Evolutionary conservation across 306 rosid species (phyloP), one percentile per base, ranked within the genome.

Genomic region (Rubus idaeus): DNA sequence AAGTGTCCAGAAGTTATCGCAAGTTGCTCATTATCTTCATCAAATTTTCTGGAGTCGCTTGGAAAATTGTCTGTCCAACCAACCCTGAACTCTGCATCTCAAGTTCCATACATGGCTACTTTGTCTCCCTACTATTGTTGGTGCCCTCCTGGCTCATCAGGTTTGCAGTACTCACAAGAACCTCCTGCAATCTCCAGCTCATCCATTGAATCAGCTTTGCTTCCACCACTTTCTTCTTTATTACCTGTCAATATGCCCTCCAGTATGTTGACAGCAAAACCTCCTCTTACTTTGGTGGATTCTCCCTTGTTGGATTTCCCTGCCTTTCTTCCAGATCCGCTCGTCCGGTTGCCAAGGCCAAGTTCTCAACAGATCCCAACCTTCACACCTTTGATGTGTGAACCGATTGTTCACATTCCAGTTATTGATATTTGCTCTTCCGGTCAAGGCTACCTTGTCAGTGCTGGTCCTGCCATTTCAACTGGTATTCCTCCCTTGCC

Each of bases 121-220:
- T 89, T 95, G 71, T 82, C 97, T 47, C 99, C 99, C 18, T 86
- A 89, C 80, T 92, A 96, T 82, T 92, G 99, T 76, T 96, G 96
- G 96, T 96, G 97, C 71, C 97, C 99, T 58, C 88, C 97, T 0
- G 86, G 90, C 18, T 74, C 83, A 57, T 79, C 93, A 5, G 70
- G 87, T 68, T 74, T 51, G 77, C 89, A 91, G 68, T 83, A 76
- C 79, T 80, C 91, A 20, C 82, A 78, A 53, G 84, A 82, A 68
- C 78, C 83, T 75, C 79, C 86, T 14, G 87, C 86, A 57, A 71
- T 84, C 57, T 82, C 88, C 4, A 50, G 35, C 51, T 82, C 83
- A 42, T 73, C 80, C 44, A 37, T 56, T 37, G 84, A 64, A 14
- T 77, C 85, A 40, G 78, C 85, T 74, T 83, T 86, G 18, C 86